phyloP scores from a whole-genome alignment of 768 basidiomycete genomes.

The Panaeolus papilionaceus region DNA sequence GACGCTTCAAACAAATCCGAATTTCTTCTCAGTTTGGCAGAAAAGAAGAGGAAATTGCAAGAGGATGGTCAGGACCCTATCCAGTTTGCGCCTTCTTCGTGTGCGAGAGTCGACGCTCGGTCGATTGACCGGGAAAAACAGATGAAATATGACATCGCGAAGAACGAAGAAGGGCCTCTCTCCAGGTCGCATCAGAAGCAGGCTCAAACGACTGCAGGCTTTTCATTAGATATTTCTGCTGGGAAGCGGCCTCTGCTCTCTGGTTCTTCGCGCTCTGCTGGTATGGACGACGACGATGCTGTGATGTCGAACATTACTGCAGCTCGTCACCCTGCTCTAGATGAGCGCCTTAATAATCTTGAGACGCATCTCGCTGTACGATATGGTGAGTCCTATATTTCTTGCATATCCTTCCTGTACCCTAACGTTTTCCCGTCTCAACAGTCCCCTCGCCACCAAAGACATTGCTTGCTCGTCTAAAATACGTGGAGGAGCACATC shows the following conservation, averaged over 20 bases:
- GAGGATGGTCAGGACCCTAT: conserved; percentile 32
- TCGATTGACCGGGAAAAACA: conserved; percentile 74
- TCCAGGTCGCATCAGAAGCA: conserved; percentile 57
- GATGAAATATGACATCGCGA: conserved; percentile 90
- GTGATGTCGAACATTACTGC: conserved; percentile 38
- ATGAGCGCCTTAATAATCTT: conserved; percentile 68
- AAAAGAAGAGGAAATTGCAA: conserved; percentile 55
- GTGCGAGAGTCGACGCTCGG: conserved; percentile 78
- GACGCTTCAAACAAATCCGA: conserved; percentile 80
- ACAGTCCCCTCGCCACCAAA: conserved; percentile 76
- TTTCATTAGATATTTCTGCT: conserved; percentile 11
- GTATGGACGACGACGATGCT: conserved; percentile 19
- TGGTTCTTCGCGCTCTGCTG: conserved; percentile 41
- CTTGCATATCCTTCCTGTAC: background rate
- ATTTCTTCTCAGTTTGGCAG: conserved; percentile 65
- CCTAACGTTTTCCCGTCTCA: background rate
- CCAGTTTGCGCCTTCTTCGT: conserved; percentile 48
- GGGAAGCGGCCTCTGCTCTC: conserved; percentile 28
- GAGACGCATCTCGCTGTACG: conserved; percentile 77
- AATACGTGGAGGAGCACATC: conserved; percentile 79
- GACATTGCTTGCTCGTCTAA: conserved; percentile 66
- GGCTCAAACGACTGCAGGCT: background rate
- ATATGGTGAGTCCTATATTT: conserved; percentile 57
- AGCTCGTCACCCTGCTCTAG: conserved; percentile 60
- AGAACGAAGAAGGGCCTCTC: conserved; percentile 80